These are phyloP conservation scores for Xerocomus brunneocitrinus DNA, from an alignment of 768 basidiomycete genomes.

Conservation along the genomic window DNA sequence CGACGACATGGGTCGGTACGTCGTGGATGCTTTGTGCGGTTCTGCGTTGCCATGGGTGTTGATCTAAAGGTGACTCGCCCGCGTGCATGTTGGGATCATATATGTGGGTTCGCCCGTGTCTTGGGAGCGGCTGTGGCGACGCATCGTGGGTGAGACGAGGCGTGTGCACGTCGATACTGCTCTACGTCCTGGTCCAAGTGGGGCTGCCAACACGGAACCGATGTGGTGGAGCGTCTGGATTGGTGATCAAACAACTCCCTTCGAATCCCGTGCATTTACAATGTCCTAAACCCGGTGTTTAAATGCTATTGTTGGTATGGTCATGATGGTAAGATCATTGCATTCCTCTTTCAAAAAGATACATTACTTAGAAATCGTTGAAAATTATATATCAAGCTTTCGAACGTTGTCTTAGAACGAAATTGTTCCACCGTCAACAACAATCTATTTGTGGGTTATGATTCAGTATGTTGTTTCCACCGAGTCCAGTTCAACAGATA, in stretches of 20 bases:
- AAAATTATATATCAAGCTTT: neutral
- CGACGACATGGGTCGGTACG: slow-evolving; percentile 21
- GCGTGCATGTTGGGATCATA: neutral
- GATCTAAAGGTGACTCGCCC: slow-evolving; percentile 7
- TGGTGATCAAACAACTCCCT: neutral
- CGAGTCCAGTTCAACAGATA: neutral
- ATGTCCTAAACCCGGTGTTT: too few species aligned
- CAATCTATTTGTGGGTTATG: slow-evolving; percentile 8
- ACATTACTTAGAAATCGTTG: neutral
- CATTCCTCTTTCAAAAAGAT: neutral
- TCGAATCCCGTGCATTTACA: neutral
- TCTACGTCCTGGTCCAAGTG: neutral
- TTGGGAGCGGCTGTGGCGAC: slow-evolving; percentile 29
- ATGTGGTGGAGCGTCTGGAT: neutral
- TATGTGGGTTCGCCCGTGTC: slow-evolving; percentile 30
- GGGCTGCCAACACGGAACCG: neutral
- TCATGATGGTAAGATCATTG: too few species aligned
- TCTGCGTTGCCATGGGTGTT: neutral
- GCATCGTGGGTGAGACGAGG: slow-evolving; percentile 14
- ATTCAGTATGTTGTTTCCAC: neutral
- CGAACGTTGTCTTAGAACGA: slow-evolving; percentile 1
- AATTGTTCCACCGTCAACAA: slow-evolving; percentile 15
- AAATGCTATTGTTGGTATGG: too few species aligned
- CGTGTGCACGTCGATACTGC: neutral
- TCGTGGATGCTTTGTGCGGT: neutral